Base-by-base conservation (phyloP, 2,329 filamentous ascomycete species). In the Geosmithia morbida region DNA sequence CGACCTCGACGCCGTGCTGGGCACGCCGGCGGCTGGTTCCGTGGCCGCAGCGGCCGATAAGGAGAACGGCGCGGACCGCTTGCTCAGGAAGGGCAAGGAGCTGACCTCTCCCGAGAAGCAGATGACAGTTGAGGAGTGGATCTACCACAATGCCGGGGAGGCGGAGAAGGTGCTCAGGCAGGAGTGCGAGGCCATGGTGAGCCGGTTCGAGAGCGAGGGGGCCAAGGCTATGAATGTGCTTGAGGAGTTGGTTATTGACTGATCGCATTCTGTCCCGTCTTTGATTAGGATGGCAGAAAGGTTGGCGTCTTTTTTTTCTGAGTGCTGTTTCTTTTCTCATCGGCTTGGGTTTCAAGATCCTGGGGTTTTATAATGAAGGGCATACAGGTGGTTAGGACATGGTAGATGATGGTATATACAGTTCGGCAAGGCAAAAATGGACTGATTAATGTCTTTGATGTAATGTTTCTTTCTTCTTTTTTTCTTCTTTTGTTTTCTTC, bases 91-190 rank as follows among this genome's bases (percentile, higher is more conserved):
- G 40, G 79, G 77, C 13, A 71, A 71, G 1, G 75, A 75, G 14
- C 65, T 98, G 47, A 83, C 77, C 2, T 84, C 75, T 47, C 77
- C 81, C 0, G 92, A 97, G 67, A 88, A 84, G 68, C 71, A 75
- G 39, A 95, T 98, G 89, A 90, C 81, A 5, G 87, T 97, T 0
- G 87, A 95, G 61, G 81, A 96, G 62, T 98, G 90, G 87, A 84
- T 98, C 40, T 71, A 81, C 49, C 77, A 82, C 64, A 89, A 92
- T 54, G 92, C 92, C 0, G 74, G 75, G 51, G 72, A 82, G 59
- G 87, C 86, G 0, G 89, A 97, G 67, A 78, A 81, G 63, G 82
- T 80, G 61, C 68, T 98, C 48, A 83, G 82, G 58, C 67, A 73
- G 37, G 85, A 94, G 60, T 95, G 88, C 58, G 90, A 97, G 67